Evolutionary conservation across 805 yeast species (phyloP), one percentile per base, ranked within the genome.

Genomic region (Myxozyma neotropica): DNA sequence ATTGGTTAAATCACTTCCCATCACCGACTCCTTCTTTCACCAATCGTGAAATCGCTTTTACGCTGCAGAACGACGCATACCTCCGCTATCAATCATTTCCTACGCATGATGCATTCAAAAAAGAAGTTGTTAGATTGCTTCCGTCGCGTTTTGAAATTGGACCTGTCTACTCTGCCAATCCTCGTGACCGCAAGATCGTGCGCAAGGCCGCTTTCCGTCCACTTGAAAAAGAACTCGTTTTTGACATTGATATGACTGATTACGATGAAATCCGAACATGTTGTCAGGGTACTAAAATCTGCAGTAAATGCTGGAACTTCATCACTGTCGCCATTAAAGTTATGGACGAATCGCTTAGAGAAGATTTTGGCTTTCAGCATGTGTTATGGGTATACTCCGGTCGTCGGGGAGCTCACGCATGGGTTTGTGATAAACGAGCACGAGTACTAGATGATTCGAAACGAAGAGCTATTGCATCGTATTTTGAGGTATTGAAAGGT

Each of bases 401-500:
- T 48, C 87, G 99, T 79, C 88, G 99, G 81, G 99, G 99, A 73
- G 96, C 95, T 15, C 99, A 94, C 79, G 95, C 98, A 70, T 94
- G 99, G 99, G 81, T 94, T 24, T 88, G 96, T 73, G 99, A 94
- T 71, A 74, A 81, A 56, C 77, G 92, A 49, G 97, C 97, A 0
- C 77, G 97, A 57, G 68, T 72, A 1, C 73, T 94, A 62, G 87
- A 83, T 63, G 98, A 94, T 72, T 69, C 77, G 4, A 82, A 83
- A 61, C 82, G 99, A 69, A 80, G 87, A 68, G 84, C 96, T 2
- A 81, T 94, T 12, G 86, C 92, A 33, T 92, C 89, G 66, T 94
- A 94, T 71, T 73, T 94, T 71, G 93, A 89, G 67, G 86, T 92
- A 0, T 77, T 89, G 55, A 67, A 68, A 17, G 70, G 79, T 78